A percentile compares a stretch with the other conserved stretches of the same genome.
These are phyloP conservation scores for Huntiella moniliformis DNA, from an alignment of 2,329 filamentous ascomycete species.

Conservation along the genomic window DNA sequence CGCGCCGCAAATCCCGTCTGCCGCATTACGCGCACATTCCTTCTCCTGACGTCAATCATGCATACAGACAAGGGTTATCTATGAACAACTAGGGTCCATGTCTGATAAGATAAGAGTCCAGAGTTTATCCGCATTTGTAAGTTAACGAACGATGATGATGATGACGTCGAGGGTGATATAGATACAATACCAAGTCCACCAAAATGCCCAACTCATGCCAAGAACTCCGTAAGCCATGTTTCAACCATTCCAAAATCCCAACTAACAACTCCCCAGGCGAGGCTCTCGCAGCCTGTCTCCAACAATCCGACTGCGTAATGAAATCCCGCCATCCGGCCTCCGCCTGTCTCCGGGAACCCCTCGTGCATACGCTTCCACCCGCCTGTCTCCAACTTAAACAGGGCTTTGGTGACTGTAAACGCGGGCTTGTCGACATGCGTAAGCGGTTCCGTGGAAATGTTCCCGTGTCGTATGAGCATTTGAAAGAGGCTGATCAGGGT, in stretches of 20 bases:
- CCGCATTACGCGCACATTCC: no score
- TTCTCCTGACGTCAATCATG: no score
- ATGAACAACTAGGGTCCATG: no score
- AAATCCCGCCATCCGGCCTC: slow-evolving; percentile 67
- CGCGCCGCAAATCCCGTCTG: no score
- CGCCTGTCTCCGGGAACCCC: slow-evolving; percentile 73
- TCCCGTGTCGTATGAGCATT: slow-evolving; percentile 48
- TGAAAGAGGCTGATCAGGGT: slow-evolving; percentile 41
- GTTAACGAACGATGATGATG: no score
- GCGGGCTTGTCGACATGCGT: slow-evolving; percentile 95
- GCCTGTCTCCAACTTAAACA: slow-evolving; percentile 87
- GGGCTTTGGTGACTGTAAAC: slow-evolving; percentile 86
- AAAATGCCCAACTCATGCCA: slow-evolving; percentile 89
- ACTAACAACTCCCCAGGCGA: slow-evolving; percentile 40
- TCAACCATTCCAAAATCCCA: not conserved
- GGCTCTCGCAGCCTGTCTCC: slow-evolving; percentile 83
- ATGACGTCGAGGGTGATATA: not conserved
- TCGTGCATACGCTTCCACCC: slow-evolving; percentile 62
- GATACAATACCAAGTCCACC: slow-evolving; percentile 8
- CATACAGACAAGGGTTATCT: no score
- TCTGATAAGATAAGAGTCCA: no score
- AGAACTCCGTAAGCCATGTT: slow-evolving; percentile 66
- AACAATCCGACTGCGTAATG: slow-evolving; percentile 93
- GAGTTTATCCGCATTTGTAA: no score
- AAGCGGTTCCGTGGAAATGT: slow-evolving; percentile 93